A percentile compares a stretch with the other conserved stretches of the same genome.
These are phyloP conservation scores for Hymenoscyphus albidus DNA, from an alignment of 2,329 filamentous ascomycete genomes.

Conservation along the genomic window DNA sequence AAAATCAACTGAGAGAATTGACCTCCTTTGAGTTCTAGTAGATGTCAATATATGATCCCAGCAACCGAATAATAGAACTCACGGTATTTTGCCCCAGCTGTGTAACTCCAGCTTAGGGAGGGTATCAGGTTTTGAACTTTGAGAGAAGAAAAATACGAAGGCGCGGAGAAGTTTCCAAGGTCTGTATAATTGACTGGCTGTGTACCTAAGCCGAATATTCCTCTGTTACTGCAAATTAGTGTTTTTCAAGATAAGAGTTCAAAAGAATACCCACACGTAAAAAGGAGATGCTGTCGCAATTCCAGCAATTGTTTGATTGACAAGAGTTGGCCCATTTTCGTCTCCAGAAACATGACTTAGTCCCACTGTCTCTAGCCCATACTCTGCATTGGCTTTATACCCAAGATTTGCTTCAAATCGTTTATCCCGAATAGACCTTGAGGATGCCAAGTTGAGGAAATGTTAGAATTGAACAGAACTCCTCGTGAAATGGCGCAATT, in stretches of 20 bases:
- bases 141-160: constrained; percentile 14
- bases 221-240: constrained; percentile 4
- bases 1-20: constrained; percentile 38
- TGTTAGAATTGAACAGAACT: constrained; percentile 49
- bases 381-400: constrained; percentile 29
- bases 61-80: constrained; percentile 15
- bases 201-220: constrained; percentile 21
- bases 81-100: constrained; percentile 41
- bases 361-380: constrained; percentile 16
- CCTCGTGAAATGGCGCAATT: constrained; percentile 49
- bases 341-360: constrained; percentile 12
- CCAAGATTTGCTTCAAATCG: constrained; percentile 33
- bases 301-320: constrained; percentile 16
- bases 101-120: constrained; percentile 41
- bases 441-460: constrained; percentile 52
- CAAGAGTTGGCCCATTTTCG: constrained; percentile 7
- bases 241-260: background rate
- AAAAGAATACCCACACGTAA: constrained; percentile 5
- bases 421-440: constrained; percentile 36
- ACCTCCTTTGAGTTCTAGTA: constrained; percentile 27
- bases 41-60: background rate
- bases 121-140: constrained; percentile 30
- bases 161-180: constrained; percentile 20
- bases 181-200: constrained; percentile 17
- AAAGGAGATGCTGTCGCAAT: constrained; percentile 9